phyloP scores from a whole-genome alignment of 2,329 filamentous ascomycete species.

The Fusarium lyarnte region DNA sequence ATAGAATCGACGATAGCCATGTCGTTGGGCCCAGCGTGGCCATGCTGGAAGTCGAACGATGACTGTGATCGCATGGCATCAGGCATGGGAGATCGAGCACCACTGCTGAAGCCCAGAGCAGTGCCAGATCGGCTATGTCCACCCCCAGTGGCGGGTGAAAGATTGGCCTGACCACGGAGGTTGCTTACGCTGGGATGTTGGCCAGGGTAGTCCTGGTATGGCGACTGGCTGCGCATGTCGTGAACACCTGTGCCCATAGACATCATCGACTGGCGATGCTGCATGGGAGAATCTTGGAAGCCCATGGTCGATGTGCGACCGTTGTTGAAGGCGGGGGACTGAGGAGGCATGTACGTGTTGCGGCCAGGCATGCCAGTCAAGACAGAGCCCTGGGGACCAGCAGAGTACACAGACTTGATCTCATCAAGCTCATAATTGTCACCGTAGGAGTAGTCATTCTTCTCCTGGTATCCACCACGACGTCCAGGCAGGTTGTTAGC shows the following conservation, averaged over 20 bases:
- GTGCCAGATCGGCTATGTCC: slow-evolving; percentile 53
- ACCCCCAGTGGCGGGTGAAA: slow-evolving; percentile 55
- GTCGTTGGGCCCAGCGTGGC: slow-evolving; percentile 77
- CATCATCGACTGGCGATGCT: slow-evolving; percentile 77
- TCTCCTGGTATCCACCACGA: slow-evolving; percentile 76
- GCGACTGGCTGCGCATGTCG: slow-evolving; percentile 62
- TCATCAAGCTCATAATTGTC: slow-evolving; percentile 97
- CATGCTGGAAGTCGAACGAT: slow-evolving; percentile 70
- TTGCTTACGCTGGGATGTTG: slow-evolving; percentile 71
- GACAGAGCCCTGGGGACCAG: slow-evolving; percentile 86
- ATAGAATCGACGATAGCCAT: slow-evolving; percentile 84
- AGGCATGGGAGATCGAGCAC: slow-evolving; percentile 57
- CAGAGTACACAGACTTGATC: slow-evolving; percentile 96
- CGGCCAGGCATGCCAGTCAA: slow-evolving; percentile 82
- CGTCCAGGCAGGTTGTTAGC: slow-evolving; percentile 90
- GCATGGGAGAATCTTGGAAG: slow-evolving; percentile 48
- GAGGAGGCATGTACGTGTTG: slow-evolving; percentile 82
- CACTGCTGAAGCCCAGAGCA: slow-evolving; percentile 58
- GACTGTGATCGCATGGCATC: slow-evolving; percentile 60
- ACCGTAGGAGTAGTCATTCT: slow-evolving; percentile 71
- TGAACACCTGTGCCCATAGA: slow-evolving; percentile 65
- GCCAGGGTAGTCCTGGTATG: slow-evolving; percentile 65
- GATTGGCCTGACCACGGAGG: slow-evolving; percentile 59
- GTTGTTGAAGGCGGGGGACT: slow-evolving; percentile 76
- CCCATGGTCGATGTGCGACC: slow-evolving; percentile 57